A percentile compares a stretch with the other conserved stretches of the same genome.
Evolutionary conservation across 768 basidiomycete genomes (phyloP).

Genomic region (Steccherinum ochraceum): DNA sequence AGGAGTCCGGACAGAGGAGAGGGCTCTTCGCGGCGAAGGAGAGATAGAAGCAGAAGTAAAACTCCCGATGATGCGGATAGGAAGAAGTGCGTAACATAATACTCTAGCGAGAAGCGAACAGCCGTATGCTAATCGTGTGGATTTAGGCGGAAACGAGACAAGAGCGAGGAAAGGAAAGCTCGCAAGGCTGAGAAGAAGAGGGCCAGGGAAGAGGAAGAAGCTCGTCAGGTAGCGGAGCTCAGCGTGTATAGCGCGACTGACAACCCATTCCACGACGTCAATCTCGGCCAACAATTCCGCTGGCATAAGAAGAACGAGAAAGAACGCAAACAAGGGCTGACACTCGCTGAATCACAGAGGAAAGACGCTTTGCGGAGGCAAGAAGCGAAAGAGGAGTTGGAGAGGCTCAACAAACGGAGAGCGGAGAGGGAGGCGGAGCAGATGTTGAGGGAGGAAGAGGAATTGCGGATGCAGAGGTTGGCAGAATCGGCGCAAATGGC

Average conservation of each 20-base stretch:
- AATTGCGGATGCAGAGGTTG: constrained; percentile 77
- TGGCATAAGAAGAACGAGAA: constrained; percentile 99
- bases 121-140: too few species aligned
- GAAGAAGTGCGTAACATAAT: constrained; percentile 39
- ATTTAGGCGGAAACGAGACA: constrained; percentile 81
- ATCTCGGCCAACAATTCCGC: constrained; percentile 92
- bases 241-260: constrained; percentile 95
- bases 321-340: constrained; percentile 84
- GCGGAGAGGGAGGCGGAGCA: constrained; percentile 92
- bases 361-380: constrained; percentile 75
- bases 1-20: constrained; percentile 28
- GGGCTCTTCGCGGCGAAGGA: constrained; percentile 14
- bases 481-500: constrained; percentile 97
- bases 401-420: constrained; percentile 80
- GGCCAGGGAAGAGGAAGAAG: constrained; percentile 80
- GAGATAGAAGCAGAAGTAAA: constrained; percentile 33
- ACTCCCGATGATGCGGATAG: constrained; percentile 31
- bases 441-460: constrained; percentile 86
- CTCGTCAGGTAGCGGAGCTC: constrained; percentile 87
- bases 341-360: constrained; percentile 68
- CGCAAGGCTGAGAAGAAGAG: constrained; percentile 87
- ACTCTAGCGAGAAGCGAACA: too few species aligned
- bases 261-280: constrained; percentile 98
- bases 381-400: constrained; percentile 95
- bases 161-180: constrained; percentile 78